Evolutionary conservation across 148 eudicot species (phyloP), one percentile per base, ranked within the genome.

Genomic region (Cornus florida): DNA sequence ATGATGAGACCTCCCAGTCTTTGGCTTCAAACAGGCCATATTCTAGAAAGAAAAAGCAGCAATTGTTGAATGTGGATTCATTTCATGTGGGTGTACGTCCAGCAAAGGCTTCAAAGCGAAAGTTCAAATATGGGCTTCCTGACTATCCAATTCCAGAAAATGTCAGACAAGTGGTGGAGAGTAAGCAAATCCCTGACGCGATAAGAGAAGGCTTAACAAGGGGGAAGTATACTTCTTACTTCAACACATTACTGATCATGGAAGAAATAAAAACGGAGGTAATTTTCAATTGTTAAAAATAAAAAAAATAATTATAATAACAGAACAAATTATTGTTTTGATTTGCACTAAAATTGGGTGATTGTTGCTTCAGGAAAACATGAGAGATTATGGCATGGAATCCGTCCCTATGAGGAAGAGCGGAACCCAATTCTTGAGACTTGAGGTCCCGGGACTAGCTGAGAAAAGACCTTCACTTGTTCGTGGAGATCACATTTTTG

Each of bases 401-500:
- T 24, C 69, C 48, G 89, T 88, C n/a, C 39, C 83, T 17, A 79
- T 96, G 88, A 89, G 78, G 79, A 86, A 78, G 46, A 90, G 76
- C 82, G 88, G 91, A 46, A 75, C 69, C 66, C 85, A 79, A 19
- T 87, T 83, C 46, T 82, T 96, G 80, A 74, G 86, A 72, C 90
- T 96, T 43, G 94, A 94, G 87, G 98, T 96, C 62, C 95, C 93
- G 31, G 98, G 98, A 71, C 82, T 95, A 75, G 98, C 98, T 60
- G 98, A 95, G 86, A 89, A 82, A 85, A 84, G 98, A 73, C 98
- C 98, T 75, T 95, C 98, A 46, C 93, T 95, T 84, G 97, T 93
- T 73, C 80, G 76, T 80, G 92, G 97, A 56, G 98, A 95, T 84
- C 73, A 67, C 64, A 82, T 90, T 46, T 91, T 69, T 85, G 96